phyloP scores from a whole-genome alignment of 345 rosid genomes.

The Microthlaspi erraticum region DNA sequence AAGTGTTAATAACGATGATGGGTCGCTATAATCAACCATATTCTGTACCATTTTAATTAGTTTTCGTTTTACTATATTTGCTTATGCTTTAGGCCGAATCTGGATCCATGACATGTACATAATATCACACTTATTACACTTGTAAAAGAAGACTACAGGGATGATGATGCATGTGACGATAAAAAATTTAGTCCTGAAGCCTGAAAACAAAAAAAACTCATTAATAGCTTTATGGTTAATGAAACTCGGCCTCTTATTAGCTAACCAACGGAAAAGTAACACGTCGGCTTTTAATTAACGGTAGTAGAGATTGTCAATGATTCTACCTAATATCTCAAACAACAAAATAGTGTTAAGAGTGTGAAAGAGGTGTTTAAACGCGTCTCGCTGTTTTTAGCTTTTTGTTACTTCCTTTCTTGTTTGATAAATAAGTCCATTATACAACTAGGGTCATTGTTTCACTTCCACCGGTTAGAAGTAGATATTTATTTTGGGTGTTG shows the following conservation, averaged over 20 bases:
- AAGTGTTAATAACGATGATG: too few species aligned
- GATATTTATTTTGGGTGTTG: conserved; percentile 9
- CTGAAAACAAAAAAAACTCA: conserved; percentile 28
- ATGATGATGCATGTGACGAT: conserved; percentile 5
- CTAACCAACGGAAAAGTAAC: conserved; percentile 14
- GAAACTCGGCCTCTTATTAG: conserved; percentile 24
- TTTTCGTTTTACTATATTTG: too few species aligned
- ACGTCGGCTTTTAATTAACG: conserved; percentile 11
- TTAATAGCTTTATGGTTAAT: background rate
- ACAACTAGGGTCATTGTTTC: background rate
- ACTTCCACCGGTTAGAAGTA: background rate
- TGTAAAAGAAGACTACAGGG: background rate
- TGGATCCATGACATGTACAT: too few species aligned
- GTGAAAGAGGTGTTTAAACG: conserved; percentile 1
- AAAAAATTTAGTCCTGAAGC: background rate
- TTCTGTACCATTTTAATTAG: too few species aligned
- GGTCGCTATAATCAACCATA: too few species aligned
- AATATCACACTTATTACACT: too few species aligned
- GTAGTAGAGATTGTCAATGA: background rate
- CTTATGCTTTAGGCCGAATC: too few species aligned
- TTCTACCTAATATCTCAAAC: background rate
- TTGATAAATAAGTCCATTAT: background rate
- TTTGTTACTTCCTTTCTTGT: background rate
- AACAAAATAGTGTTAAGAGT: background rate
- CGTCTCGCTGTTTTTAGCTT: background rate